Evolutionary conservation across 2,329 filamentous ascomycete species (phyloP).

Genomic region (Phaeoacremonium minimum): DNA sequence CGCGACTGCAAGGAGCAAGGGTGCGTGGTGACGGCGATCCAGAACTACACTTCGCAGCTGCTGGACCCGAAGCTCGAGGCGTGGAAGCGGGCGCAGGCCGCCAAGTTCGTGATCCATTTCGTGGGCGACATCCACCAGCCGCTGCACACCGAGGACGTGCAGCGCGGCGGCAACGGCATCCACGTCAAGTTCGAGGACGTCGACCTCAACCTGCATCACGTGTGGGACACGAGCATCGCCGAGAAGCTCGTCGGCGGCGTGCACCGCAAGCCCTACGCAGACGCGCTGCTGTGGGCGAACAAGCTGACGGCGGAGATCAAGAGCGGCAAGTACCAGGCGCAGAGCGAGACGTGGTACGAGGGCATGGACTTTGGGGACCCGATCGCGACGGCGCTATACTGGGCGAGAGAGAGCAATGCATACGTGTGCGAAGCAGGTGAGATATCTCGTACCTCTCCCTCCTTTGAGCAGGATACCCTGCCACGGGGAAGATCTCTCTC

Average conservation of each 20-base stretch:
- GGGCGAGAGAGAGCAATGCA: conserved; percentile 61
- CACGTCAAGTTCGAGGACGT: conserved; percentile 55
- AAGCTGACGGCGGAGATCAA: conserved; percentile 50
- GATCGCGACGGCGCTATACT: conserved; percentile 51
- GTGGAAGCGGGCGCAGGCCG: conserved; percentile 50
- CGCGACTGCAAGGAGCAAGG: conserved; percentile 59
- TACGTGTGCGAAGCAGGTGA: conserved; percentile 59
- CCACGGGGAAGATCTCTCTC: not conserved
- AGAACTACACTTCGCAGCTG: conserved; percentile 56
- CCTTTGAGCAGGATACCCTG: no score
- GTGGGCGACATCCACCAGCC: conserved; percentile 68
- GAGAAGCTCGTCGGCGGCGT: conserved; percentile 59
- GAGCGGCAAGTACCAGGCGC: conserved; percentile 47
- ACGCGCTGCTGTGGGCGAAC: conserved; percentile 53
- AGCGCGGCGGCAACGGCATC: conserved; percentile 65
- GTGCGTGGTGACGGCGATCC: conserved; percentile 58
- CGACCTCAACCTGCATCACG: conserved; percentile 62
- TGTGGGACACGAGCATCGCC: conserved; percentile 69
- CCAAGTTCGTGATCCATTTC: conserved; percentile 66
- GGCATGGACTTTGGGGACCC: conserved; percentile 52
- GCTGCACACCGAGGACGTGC: conserved; percentile 60
- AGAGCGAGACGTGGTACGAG: conserved; percentile 50
- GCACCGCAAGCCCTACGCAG: conserved; percentile 40
- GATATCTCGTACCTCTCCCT: no score
- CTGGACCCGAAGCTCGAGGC: conserved; percentile 38